These are phyloP conservation scores for Lithocarpus polystachyus DNA, from an alignment of 306 rosid genomes.

Conservation along the genomic window DNA sequence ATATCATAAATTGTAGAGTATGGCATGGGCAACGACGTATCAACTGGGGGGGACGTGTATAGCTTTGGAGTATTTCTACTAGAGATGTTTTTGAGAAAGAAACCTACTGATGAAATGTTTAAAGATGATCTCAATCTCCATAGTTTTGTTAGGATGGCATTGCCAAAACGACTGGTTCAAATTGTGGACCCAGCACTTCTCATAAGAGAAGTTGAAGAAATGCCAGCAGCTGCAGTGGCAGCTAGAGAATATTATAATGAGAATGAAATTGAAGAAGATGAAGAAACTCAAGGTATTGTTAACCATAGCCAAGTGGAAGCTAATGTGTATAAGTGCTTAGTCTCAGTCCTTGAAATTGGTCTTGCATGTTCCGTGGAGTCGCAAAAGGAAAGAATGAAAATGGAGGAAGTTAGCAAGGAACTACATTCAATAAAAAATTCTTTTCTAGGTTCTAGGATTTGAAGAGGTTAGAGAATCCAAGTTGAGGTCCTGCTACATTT, in stretches of 20 bases:
- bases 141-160: conserved; percentile 7
- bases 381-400: conserved; percentile 25
- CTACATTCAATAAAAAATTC: conserved; percentile 12
- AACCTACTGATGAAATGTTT: conserved; percentile 33
- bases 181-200: conserved; percentile 32
- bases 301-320: background rate
- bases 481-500: no score
- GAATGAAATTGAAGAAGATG: background rate
- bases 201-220: background rate
- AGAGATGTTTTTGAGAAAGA: conserved; percentile 20
- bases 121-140: conserved; percentile 20
- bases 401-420: conserved; percentile 20
- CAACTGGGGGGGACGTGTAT: conserved; percentile 25
- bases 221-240: no score
- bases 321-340: conserved; percentile 15
- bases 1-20: conserved; percentile 21
- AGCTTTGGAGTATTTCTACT: conserved; percentile 37
- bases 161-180: conserved; percentile 13
- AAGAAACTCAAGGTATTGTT: background rate
- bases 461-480: no score
- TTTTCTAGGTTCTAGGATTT: background rate
- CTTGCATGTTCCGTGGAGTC: conserved; percentile 27
- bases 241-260: background rate
- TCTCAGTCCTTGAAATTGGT: conserved; percentile 20
- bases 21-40: conserved; percentile 21